phyloP scores from a whole-genome alignment of 148 eudicot genomes.

The Rhododendron henanense region DNA sequence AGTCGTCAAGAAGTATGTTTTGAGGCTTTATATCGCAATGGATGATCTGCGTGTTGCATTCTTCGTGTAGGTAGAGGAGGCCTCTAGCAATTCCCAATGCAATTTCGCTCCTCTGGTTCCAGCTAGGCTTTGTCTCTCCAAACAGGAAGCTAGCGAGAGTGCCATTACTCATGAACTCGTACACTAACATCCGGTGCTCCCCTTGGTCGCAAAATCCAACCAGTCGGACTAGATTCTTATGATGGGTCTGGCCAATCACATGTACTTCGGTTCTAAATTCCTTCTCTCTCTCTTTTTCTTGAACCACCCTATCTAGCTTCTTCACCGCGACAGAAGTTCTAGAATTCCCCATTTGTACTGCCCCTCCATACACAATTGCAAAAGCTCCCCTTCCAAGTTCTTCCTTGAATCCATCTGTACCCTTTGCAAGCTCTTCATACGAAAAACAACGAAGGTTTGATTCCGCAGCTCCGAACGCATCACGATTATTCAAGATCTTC shows the following conservation, averaged over 20 bases:
- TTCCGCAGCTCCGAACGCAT: not conserved
- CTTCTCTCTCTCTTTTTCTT: conserved; percentile 1
- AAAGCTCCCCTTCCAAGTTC: conserved; percentile 31
- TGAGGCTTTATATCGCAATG: conserved; percentile 21
- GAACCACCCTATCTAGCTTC: conserved; percentile 7
- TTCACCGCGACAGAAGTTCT: conserved; percentile 6
- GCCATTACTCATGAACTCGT: conserved; percentile 16
- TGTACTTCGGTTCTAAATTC: conserved; percentile 19
- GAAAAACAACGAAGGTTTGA: conserved; percentile 27
- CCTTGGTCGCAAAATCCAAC: conserved; percentile 16
- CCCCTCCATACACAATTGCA: not conserved
- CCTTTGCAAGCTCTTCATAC: conserved; percentile 39
- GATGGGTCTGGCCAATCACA: conserved; percentile 15
- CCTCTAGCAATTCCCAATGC: conserved; percentile 17
- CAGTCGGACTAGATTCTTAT: conserved; percentile 13
- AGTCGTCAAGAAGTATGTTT: conserved; percentile 9
- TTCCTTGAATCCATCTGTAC: conserved; percentile 47
- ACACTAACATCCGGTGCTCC: conserved; percentile 5
- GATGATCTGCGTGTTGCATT: conserved; percentile 13
- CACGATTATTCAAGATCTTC: not conserved
- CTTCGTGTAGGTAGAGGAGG: conserved; percentile 18
- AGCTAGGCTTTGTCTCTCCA: not conserved
- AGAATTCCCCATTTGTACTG: not conserved
- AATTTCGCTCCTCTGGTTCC: conserved; percentile 6
- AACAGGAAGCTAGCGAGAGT: conserved; percentile 2